phyloP scores from a whole-genome alignment of 345 rosid species.

The Citrus reticulata region DNA sequence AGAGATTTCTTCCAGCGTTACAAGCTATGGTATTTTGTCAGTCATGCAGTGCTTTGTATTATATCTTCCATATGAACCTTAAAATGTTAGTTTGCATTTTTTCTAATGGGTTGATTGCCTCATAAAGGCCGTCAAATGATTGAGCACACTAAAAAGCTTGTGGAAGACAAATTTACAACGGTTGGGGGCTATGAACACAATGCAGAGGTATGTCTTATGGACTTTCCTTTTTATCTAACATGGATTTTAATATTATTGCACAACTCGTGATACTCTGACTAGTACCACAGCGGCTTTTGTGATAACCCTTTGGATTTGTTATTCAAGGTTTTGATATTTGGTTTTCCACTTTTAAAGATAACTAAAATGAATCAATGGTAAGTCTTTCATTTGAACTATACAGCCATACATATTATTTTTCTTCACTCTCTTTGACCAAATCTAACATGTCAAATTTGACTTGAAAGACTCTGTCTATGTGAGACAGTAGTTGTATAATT shows the following conservation, averaged over 20 bases:
- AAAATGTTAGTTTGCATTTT: not conserved
- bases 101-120: conserved; percentile 25
- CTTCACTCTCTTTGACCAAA: not conserved
- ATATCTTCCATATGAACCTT: not conserved
- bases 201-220: conserved; percentile 65
- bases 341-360: not conserved
- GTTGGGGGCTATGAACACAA: conserved; percentile 72
- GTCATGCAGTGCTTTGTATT: not conserved
- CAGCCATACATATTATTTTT: not conserved
- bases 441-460: not conserved
- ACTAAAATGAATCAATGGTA: not conserved
- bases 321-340: not conserved
- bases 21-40: conserved; percentile 78
- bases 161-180: conserved; percentile 82
- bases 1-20: conserved; percentile 96
- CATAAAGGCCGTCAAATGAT: conserved; percentile 93
- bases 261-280: not conserved
- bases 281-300: not conserved
- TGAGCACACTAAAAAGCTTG: conserved; percentile 88
- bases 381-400: not conserved
- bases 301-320: not conserved
- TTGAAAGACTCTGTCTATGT: not conserved
- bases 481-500: not conserved
- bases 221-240: not conserved
- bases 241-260: not conserved